Evolutionary conservation across 75 land plant species (phyloP).

Genomic region (Selaginella tamariscina): DNA sequence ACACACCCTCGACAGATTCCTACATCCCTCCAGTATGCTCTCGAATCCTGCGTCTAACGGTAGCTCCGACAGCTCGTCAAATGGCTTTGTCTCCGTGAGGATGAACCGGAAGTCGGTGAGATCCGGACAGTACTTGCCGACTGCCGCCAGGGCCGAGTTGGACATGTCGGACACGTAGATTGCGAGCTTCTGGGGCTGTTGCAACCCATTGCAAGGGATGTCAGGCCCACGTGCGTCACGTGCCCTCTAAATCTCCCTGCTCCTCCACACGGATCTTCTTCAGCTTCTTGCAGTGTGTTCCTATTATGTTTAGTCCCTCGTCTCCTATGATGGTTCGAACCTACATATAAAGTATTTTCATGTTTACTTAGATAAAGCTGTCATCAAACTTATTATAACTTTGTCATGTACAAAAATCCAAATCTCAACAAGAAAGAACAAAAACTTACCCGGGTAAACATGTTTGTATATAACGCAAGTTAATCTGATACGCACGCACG

Average conservation of each 20-base stretch:
- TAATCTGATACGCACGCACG: no score
- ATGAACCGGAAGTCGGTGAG: slow-evolving; percentile 79
- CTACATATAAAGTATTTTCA: slow-evolving; percentile 25
- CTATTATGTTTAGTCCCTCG: slow-evolving; percentile 66
- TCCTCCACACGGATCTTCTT: slow-evolving; percentile 63
- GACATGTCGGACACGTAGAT: slow-evolving; percentile 81
- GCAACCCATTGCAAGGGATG: slow-evolving; percentile 59
- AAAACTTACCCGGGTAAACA: no score
- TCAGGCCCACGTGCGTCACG: slow-evolving; percentile 70
- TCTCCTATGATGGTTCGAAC: slow-evolving; percentile 79
- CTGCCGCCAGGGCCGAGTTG: slow-evolving; percentile 48
- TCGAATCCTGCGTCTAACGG: slow-evolving; percentile 88
- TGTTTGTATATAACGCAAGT: no score
- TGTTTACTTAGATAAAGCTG: no score
- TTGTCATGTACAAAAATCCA: no score
- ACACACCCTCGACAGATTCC: slow-evolving; percentile 50
- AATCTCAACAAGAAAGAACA: no score
- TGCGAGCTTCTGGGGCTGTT: slow-evolving; percentile 54
- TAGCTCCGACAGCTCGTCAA: slow-evolving; percentile 46
- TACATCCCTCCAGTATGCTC: slow-evolving; percentile 54
- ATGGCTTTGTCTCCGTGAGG: slow-evolving; percentile 35
- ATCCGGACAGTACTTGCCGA: slow-evolving; percentile 48
- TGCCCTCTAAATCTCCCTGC: neutral
- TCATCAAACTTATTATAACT: no score
- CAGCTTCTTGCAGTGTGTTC: slow-evolving; percentile 55